Base-by-base conservation (phyloP, 345 rosid genomes). In the Eucalyptus marginata region DNA sequence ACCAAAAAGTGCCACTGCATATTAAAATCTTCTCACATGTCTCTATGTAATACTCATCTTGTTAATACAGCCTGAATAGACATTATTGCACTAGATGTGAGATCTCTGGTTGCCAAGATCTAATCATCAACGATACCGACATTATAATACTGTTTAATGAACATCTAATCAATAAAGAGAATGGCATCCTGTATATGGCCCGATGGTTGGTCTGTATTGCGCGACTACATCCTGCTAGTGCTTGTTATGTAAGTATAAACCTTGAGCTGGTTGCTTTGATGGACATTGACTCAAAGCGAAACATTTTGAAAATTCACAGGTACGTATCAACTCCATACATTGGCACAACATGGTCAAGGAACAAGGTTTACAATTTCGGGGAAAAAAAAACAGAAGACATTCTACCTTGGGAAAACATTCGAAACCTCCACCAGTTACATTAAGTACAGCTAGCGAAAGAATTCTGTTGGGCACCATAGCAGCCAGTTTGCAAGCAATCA, bases 361-460 rank as follows among this genome's bases (percentile, higher is more conserved):
- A 17, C 58, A 10, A 22, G 50, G 36, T n/a, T 43, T 22, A 12
- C 81, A 20, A 58, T 29, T 47, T 31, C 6, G 13, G 33, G 15
- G n/a, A 7, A 4, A 64, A 76, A 20, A 62, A 29, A 59, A 2
- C n/a, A 62, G 5, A 5, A 76, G 84, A 40, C 47, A 76, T 71
- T 87, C 86, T 98, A 97, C 99, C 99, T 95, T 97, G 0, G 99
- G 99, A 62, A 95, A 92, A 91, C 99, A 97, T 90, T 98, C 93
- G 66, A 94, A 97, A 83, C 99, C 99, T 86, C 99, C 99, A 87
- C 99, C 99, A 7, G 99, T 98, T 15, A 97, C 99, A 89, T 96
- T 98, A 87, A 98, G 97, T 86, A 98, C 91, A 5, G 99, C 99
- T 90, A 98, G 89, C 62, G 99, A 97, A 76, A 95, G 90, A 91